phyloP scores from a whole-genome alignment of 2,329 filamentous ascomycete species.

The Pyrenophora teres region DNA sequence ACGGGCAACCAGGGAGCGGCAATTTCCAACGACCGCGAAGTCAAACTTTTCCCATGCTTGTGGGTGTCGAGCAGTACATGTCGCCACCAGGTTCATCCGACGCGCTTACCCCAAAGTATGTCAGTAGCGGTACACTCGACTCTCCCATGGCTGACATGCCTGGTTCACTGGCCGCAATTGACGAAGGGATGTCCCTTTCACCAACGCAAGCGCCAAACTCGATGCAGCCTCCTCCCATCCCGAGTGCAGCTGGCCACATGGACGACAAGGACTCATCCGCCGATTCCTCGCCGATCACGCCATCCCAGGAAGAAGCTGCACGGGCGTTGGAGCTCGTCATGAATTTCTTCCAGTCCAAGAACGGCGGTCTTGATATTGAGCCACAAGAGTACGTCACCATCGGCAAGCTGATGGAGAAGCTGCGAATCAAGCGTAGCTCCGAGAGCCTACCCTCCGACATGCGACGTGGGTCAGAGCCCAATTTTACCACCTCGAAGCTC shows the following conservation, averaged over 20 bases:
- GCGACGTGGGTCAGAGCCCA: conserved; percentile 45
- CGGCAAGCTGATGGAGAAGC: conserved; percentile 82
- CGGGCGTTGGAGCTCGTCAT: conserved; percentile 81
- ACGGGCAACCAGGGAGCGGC: conserved; percentile 53
- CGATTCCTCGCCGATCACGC: conserved; percentile 60
- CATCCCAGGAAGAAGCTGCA: conserved; percentile 82
- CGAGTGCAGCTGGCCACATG: conserved; percentile 42
- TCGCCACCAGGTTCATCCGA: conserved; percentile 58
- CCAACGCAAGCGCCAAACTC: conserved; percentile 45
- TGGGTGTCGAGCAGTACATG: conserved; percentile 64
- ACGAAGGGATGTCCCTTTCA: conserved; percentile 48
- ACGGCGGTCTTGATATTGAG: conserved; percentile 71
- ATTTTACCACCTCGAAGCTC: conserved; percentile 36
- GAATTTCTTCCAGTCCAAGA: conserved; percentile 76
- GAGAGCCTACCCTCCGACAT: conserved; percentile 40
- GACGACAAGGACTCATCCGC: conserved; percentile 27
- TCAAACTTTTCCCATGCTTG: conserved; percentile 79
- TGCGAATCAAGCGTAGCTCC: conserved; percentile 67
- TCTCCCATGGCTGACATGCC: conserved; percentile 57
- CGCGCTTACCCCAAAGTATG: conserved; percentile 59
- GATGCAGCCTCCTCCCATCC: conserved; percentile 55
- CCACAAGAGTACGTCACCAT: conserved; percentile 78
- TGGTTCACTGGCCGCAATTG: conserved; percentile 46
- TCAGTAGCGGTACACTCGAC: conserved; percentile 54
- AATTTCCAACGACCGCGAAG: conserved; percentile 78